phyloP scores from a whole-genome alignment of 345 rosid species.

The Jatropha curcas region DNA sequence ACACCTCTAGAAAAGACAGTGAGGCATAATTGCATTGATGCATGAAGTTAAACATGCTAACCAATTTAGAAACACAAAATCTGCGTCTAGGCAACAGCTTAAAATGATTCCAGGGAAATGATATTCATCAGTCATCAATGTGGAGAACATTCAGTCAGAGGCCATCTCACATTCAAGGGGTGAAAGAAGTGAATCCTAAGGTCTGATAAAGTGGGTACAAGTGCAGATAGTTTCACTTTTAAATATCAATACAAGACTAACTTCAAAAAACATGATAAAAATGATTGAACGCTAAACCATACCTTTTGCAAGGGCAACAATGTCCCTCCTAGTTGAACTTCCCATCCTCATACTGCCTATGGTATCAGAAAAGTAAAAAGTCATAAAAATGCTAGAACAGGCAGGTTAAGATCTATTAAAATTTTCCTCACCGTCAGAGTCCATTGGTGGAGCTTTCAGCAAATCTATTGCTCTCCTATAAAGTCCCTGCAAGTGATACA shows the following conservation, averaged over 20 bases:
- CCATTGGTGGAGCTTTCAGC: constrained; percentile 74
- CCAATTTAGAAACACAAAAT: background rate
- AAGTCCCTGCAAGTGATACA: constrained; percentile 53
- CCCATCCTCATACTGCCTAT: constrained; percentile 25
- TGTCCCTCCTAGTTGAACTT: constrained; percentile 38
- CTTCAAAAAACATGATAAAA: constrained; percentile 4
- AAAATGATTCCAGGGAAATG: background rate
- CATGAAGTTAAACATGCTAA: background rate
- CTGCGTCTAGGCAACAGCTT: background rate
- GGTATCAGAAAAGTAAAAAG: constrained; percentile 13
- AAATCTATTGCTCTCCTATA: constrained; percentile 71
- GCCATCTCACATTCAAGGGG: background rate
- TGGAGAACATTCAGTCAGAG: background rate
- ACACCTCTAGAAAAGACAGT: background rate
- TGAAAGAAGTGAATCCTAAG: background rate
- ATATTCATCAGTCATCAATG: background rate
- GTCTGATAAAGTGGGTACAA: background rate
- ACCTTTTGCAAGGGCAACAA: constrained; percentile 86
- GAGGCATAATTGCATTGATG: background rate
- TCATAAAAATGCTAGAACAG: constrained; percentile 2
- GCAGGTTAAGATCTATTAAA: background rate
- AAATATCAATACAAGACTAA: background rate
- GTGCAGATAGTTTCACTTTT: background rate
- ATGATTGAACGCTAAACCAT: constrained; percentile 6
- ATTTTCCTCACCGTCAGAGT: constrained; percentile 49